A percentile compares a stretch with the other conserved stretches of the same genome.
Evolutionary conservation across 257 asterid species (phyloP).

Genomic region (Paraleonurus japonicus): DNA sequence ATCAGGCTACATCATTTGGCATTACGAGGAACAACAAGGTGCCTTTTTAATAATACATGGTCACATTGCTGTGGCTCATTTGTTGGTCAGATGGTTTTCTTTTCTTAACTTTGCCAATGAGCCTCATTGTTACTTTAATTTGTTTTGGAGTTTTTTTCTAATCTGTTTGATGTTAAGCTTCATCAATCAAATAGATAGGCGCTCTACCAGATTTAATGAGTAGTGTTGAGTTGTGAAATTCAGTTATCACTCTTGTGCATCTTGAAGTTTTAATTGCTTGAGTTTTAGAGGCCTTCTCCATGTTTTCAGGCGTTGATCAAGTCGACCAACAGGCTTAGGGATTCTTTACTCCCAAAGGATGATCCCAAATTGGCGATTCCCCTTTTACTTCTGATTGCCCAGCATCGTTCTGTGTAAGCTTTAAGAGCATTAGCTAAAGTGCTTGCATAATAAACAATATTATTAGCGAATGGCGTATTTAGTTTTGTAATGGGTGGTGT

Average conservation of each 20-base stretch:
- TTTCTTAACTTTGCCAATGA: background rate
- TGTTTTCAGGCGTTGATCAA: constrained; percentile 82
- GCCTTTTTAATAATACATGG: background rate
- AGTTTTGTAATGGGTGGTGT: constrained; percentile 4
- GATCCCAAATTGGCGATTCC: constrained; percentile 94
- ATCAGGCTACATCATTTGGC: constrained; percentile 98
- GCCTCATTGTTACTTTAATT: background rate
- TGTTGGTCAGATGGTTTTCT: background rate
- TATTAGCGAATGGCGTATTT: background rate
- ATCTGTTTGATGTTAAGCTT: background rate
- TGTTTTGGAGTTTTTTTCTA: background rate
- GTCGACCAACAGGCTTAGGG: constrained; percentile 93
- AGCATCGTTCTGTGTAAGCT: constrained; percentile 92
- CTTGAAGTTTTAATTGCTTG: constrained; percentile 5
- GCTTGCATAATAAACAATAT: background rate
- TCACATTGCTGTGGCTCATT: constrained; percentile 2
- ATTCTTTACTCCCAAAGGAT: constrained; percentile 85
- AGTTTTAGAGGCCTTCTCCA: constrained; percentile 8
- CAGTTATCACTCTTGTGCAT: background rate
- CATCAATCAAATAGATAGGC: background rate
- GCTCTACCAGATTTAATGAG: constrained; percentile 14
- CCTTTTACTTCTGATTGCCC: constrained; percentile 90
- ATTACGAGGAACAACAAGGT: constrained; percentile 92
- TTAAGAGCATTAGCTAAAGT: background rate
- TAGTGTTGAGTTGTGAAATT: constrained; percentile 18